phyloP scores from a whole-genome alignment of 2,329 filamentous ascomycete genomes.

The Pseudonectria foliicola region DNA sequence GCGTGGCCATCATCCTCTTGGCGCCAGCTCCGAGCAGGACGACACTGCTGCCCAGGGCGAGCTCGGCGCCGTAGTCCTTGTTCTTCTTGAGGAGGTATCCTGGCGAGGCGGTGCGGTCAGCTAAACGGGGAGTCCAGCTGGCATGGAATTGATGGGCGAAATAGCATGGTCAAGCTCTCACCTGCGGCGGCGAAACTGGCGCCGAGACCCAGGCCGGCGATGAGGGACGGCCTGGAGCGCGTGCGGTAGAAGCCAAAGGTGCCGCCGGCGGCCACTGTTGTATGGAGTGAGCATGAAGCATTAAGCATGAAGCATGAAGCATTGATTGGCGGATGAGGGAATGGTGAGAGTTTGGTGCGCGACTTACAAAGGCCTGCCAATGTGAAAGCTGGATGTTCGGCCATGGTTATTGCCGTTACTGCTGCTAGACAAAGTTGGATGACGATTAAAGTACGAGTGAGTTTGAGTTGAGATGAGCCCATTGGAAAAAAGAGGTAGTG shows the following conservation, averaged over 20 bases:
- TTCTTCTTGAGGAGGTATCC: slow-evolving; percentile 35
- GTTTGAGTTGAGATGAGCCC: too few relatives aligned
- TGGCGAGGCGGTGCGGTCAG: too few relatives aligned
- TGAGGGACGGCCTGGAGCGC: slow-evolving; percentile 19
- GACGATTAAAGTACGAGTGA: too few relatives aligned
- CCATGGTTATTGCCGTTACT: too few relatives aligned
- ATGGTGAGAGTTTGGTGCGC: fast-evolving
- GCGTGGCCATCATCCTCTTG: slow-evolving; percentile 33
- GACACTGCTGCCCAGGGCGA: slow-evolving; percentile 34
- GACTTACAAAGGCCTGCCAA: slow-evolving; percentile 31
- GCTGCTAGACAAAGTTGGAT: too few relatives aligned
- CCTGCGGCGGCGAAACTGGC: slow-evolving; percentile 20
- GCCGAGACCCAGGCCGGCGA: slow-evolving; percentile 19
- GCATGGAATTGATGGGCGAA: too few relatives aligned
- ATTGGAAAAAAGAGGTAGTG: too few relatives aligned
- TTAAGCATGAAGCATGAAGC: not conserved
- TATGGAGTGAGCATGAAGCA: not conserved
- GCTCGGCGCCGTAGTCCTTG: slow-evolving; percentile 35
- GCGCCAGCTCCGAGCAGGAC: slow-evolving; percentile 30
- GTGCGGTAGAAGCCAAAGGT: slow-evolving; percentile 19
- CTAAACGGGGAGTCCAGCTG: too few relatives aligned
- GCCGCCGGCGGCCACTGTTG: slow-evolving; percentile 17
- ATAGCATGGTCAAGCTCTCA: slow-evolving; percentile 3
- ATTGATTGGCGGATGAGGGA: too few relatives aligned
- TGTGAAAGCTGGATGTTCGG: slow-evolving; percentile 35